Base-by-base conservation (phyloP, 2,329 filamentous ascomycete genomes). In the Pseudomassariella vexata region DNA sequence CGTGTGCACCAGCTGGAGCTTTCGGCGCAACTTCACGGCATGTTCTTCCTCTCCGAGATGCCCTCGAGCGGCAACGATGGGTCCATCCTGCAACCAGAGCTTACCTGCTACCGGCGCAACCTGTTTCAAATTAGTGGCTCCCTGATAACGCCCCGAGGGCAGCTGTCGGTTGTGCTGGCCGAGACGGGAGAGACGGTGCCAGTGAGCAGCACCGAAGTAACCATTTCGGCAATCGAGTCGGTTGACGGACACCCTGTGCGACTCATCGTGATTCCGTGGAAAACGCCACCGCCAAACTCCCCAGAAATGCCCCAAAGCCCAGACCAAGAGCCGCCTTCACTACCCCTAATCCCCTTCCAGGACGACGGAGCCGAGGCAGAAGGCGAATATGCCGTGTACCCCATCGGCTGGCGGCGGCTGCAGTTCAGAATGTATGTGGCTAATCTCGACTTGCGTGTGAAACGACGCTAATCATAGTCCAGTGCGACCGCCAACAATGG, bases 191-290 rank as follows among this genome's bases (percentile, higher is more conserved):
- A 94, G 55, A 82, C 84, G 26, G 80, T 94, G 24, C 82, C 85
- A 2, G 86, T 95, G 29, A 75, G 78, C 41, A 83, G 71, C 41
- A 85, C 90, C 57, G 89, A 96, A 56, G 77, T 95, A 32, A 80
- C 82, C 33, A 85, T 96, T 28, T 94, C 87, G 5, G 90, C 90
- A 7, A 94, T 88, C 29, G 90, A 96, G 56, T 95, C 90, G 2
- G 88, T 95, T 11, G 90, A 96, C 55, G 86, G 87, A 20, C 90
- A 95, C 47, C 66, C 85, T 0, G 87, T 95, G 25, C 90, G 94
- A 48, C 80, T 96, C 40, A 95, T 96, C 41, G 92, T 92, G 6
- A 94, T 96, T 38, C 90, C 90, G 1, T 96, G 90, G 90, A 96
- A 96, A 66, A 95, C 89, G 2, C 89, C 88, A 2, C 85, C 84